Evolutionary conservation across 2,329 filamentous ascomycete species (phyloP).

Genomic region (Ophiosphaerella korrae): DNA sequence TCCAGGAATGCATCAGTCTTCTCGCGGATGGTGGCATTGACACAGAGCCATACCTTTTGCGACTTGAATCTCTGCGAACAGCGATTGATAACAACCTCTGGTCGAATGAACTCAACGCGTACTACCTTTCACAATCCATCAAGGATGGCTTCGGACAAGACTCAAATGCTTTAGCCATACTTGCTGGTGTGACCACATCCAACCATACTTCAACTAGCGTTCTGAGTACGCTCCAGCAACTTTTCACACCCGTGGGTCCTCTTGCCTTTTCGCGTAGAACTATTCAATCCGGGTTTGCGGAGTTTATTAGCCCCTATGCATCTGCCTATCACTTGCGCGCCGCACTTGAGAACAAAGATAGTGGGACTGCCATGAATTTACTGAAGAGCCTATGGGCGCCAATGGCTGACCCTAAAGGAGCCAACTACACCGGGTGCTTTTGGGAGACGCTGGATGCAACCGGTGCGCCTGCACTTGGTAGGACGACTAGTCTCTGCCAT

Average conservation of each 20-base stretch:
- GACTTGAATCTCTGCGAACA: constrained; percentile 27
- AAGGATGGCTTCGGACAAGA: constrained; percentile 34
- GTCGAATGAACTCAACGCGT: constrained; percentile 29
- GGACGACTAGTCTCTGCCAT: constrained; percentile 41
- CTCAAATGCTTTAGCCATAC: constrained; percentile 40
- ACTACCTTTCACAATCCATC: constrained; percentile 23
- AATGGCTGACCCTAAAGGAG: constrained; percentile 28
- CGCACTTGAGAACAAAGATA: constrained; percentile 16
- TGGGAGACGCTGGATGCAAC: constrained; percentile 35
- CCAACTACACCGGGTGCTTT: constrained; percentile 38
- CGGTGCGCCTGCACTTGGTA: constrained; percentile 31
- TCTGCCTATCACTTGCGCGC: constrained; percentile 41
- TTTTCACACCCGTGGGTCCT: constrained; percentile 12
- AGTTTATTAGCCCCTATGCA: constrained; percentile 34
- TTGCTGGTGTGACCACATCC: constrained; percentile 28
- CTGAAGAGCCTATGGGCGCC: constrained; percentile 19
- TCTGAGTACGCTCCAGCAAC: constrained; percentile 13
- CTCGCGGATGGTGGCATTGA: constrained; percentile 27
- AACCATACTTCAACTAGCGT: constrained; percentile 8
- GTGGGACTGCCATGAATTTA: background rate
- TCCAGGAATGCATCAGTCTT: constrained; percentile 30
- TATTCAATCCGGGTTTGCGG: constrained; percentile 14
- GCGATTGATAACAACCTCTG: constrained; percentile 25
- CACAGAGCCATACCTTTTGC: constrained; percentile 19
- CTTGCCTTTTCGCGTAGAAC: constrained; percentile 7